Evolutionary conservation across 106 monocot species (phyloP).

Genomic region (Ottelia alismoides): DNA sequence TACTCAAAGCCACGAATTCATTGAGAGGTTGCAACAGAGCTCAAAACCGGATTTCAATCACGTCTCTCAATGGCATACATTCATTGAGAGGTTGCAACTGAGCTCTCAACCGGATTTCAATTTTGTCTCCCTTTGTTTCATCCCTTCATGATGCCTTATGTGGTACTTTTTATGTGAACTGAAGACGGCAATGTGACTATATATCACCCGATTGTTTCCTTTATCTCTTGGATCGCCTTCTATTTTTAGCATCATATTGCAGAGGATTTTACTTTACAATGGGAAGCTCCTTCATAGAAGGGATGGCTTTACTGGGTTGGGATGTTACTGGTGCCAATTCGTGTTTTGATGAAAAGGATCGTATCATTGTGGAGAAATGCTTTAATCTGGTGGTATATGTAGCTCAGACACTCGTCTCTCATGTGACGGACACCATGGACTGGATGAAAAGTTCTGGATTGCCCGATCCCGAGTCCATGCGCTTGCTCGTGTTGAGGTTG

Average conservation of each 20-base stretch:
- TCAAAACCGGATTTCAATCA: no score
- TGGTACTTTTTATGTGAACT: constrained; percentile 8
- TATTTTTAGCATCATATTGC: constrained; percentile 20
- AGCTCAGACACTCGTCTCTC: background rate
- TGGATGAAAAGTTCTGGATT: constrained; percentile 14
- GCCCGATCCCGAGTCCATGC: background rate
- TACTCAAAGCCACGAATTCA: background rate
- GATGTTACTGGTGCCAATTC: background rate
- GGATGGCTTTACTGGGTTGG: background rate
- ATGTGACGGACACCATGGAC: background rate
- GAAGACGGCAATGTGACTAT: constrained; percentile 16
- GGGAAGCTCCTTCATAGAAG: constrained; percentile 22
- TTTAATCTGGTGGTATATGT: constrained; percentile 1
- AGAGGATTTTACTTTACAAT: constrained; percentile 9
- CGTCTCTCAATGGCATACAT: constrained; percentile 14
- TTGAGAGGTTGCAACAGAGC: no score
- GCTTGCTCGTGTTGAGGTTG: constrained; percentile 12
- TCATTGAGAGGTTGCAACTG: constrained; percentile 2
- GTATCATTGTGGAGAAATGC: no score
- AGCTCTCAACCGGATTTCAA: background rate
- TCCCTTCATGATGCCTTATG: constrained; percentile 6
- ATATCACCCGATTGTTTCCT: constrained; percentile 32
- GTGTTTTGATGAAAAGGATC: background rate
- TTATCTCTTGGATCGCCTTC: constrained; percentile 27
- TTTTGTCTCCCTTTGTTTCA: background rate